Evolutionary conservation across 2,329 filamentous ascomycete species (phyloP).

Genomic region (Calonectria honghensis): DNA sequence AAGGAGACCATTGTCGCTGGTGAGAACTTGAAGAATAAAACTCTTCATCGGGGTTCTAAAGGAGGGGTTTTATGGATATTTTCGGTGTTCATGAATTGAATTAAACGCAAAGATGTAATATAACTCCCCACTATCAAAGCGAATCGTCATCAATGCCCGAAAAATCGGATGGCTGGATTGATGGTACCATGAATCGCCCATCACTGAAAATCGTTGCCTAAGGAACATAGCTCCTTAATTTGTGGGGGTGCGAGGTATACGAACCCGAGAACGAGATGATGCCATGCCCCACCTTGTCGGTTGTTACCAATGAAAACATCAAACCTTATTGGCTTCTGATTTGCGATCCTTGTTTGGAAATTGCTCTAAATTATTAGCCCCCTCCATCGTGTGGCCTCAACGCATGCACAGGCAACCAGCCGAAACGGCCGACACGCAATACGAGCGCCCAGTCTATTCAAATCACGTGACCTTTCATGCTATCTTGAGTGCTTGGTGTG

Average conservation of each 20-base stretch:
- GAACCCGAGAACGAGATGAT: constrained; percentile 17
- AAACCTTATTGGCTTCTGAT: not conserved
- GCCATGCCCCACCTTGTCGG: not conserved
- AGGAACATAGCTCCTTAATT: not conserved
- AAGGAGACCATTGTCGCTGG: not conserved
- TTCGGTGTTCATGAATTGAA: not conserved
- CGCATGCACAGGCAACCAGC: not conserved
- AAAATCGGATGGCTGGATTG: not conserved
- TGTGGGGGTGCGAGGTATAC: constrained; percentile 1
- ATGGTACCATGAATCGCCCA: not conserved
- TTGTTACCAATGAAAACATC: not conserved
- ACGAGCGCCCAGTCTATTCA: not conserved
- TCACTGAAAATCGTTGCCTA: not conserved
- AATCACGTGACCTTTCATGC: not conserved
- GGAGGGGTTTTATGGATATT: not conserved
- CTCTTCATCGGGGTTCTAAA: not conserved
- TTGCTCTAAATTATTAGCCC: not conserved
- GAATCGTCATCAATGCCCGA: not conserved
- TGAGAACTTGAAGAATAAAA: not conserved
- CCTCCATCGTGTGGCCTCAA: not conserved
- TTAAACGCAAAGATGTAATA: not conserved
- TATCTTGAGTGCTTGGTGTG: not conserved
- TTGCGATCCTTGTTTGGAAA: not conserved
- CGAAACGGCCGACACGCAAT: not conserved
- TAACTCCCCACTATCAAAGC: not conserved